Evolutionary conservation across 2,329 filamentous ascomycete genomes (phyloP), one percentile per base, ranked within the genome.

Genomic region (Talaromyces sp.): DNA sequence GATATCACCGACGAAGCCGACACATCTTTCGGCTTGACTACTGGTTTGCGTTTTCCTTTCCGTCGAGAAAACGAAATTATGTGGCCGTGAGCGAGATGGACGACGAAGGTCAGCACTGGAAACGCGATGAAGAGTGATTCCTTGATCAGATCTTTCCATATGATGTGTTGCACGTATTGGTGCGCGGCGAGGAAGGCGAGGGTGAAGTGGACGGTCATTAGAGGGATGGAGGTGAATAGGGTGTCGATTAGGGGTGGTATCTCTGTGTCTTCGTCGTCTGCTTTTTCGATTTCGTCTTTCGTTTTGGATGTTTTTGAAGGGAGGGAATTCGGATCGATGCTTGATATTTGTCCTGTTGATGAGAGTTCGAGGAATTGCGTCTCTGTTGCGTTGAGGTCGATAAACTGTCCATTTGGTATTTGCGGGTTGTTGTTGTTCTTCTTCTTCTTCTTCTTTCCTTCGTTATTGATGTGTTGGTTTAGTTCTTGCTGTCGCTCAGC

Each of bases 41-140:
- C 35, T 37, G 61, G 47, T 60, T 58, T 54, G 65, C 35, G 13
- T n/a, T 57, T 57, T 22, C 37, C 16, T 14, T 60, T 64, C 37
- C 14, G 16, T 49, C 27, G 27, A 22, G 60, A 65, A 47, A 78
- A 73, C 0, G 75, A 74, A 6, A 82, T 60, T 27, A 82, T 73
- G 65, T 81, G 79, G 2, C 80, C 80, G 57, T 81, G 80, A 24
- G 76, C 74, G 27, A 82, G 72, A 60, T 81, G 79, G 31, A 82
- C 73, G n/a, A 81, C 66, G 19, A 81, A 71, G 6, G 78, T 78
- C 19, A 82, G 71, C 2, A 78, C 73, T 1, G 80, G 80, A 24
- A 82, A 79, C 0, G 79, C 76, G 9, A 76, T 70, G 35, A 76
- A 72, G 1, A 75, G 47, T 0, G 80, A 78, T 35, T 80, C 75